phyloP scores from a whole-genome alignment of 2,329 filamentous ascomycete genomes.

The Diaporthe destruens region DNA sequence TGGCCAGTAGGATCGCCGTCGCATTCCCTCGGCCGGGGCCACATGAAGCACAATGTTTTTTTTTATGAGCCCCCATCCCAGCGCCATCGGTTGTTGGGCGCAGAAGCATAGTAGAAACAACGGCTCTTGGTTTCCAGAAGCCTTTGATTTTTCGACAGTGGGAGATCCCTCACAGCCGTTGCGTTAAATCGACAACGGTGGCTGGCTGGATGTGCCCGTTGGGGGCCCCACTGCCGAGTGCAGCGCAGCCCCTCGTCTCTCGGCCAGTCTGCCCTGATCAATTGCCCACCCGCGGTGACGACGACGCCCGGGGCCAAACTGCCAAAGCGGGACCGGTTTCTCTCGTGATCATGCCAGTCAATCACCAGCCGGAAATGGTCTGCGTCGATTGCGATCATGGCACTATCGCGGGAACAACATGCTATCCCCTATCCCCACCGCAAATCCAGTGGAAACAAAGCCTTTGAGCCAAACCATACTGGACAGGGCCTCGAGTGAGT shows the following conservation, averaged over 20 bases:
- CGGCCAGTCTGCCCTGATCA: conserved; percentile 24
- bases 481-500: not conserved
- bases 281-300: conserved; percentile 33
- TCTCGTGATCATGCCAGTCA: not conserved
- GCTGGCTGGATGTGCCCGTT: conserved; percentile 19
- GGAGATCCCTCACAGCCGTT: not conserved
- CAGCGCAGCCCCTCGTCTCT: conserved; percentile 5
- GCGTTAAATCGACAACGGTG: conserved; percentile 31
- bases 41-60: conserved; percentile 47
- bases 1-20: conserved; percentile 46
- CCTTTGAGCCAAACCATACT: not conserved
- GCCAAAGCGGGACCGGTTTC: not conserved
- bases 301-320: conserved; percentile 1
- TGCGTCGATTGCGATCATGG: not conserved
- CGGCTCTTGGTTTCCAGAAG: not conserved
- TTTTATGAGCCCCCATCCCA: conserved; percentile 16
- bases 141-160: not conserved
- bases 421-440: not conserved
- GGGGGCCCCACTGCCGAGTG: conserved; percentile 30
- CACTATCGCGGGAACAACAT: not conserved
- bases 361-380: not conserved
- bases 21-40: conserved; percentile 40
- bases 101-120: not conserved
- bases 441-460: not conserved
- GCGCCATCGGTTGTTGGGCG: conserved; percentile 7